Evolutionary conservation across 192 early-diverging fungal genomes (phyloP).

Genomic region (Funneliformis mosseae): DNA sequence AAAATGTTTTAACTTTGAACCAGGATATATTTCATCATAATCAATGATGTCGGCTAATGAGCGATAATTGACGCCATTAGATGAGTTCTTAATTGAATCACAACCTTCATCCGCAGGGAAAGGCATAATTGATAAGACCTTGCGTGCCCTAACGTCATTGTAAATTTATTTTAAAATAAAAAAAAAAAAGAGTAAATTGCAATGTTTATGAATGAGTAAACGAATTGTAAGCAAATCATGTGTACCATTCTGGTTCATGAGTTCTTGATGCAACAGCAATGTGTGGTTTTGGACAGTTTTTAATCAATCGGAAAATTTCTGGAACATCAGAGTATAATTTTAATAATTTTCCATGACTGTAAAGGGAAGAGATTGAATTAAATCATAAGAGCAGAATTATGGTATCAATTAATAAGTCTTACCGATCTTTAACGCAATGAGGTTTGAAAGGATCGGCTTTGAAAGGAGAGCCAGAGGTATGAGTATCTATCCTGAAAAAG

Average conservation of each 20-base stretch:
- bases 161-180: not conserved
- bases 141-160: constrained; percentile 6
- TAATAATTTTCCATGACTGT: constrained; percentile 34
- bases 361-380: not conserved
- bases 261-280: constrained; percentile 48
- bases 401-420: not conserved
- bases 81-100: not conserved
- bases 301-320: constrained; percentile 37
- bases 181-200: not conserved
- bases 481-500: constrained; percentile 10
- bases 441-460: not conserved
- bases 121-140: constrained; percentile 9
- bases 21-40: constrained; percentile 43
- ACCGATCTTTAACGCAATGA: not conserved
- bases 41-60: constrained; percentile 36
- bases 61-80: not conserved
- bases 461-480: not conserved
- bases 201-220: not conserved
- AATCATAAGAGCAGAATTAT: not conserved
- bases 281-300: constrained; percentile 36
- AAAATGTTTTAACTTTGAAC: constrained; percentile 46
- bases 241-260: constrained; percentile 45
- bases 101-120: not conserved
- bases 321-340: constrained; percentile 39
- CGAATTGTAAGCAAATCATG: not conserved